Evolutionary conservation across 768 basidiomycete genomes (phyloP).

Genomic region (Phlebiopsis flavidoalba): DNA sequence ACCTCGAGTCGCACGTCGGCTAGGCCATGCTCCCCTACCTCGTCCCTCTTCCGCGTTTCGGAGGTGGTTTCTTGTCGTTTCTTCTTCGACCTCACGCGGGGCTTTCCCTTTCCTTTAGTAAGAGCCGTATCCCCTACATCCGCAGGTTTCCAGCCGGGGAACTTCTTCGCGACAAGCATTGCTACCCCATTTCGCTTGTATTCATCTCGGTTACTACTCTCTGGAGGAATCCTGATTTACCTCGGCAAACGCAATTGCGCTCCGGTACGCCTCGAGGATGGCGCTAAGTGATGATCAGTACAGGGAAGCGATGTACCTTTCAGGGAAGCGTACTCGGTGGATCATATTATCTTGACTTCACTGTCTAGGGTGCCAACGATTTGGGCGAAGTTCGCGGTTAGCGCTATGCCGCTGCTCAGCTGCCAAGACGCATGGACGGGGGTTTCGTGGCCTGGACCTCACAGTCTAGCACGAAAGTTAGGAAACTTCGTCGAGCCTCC

Average conservation of each 20-base stretch:
- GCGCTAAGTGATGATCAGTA: conserved; percentile 38
- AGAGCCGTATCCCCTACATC: conserved; percentile 14
- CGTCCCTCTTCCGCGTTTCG: neutral
- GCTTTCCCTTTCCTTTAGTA: conserved; percentile 15
- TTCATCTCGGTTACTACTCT: conserved; percentile 72
- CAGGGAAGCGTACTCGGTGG: conserved; percentile 60
- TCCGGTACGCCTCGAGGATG: conserved; percentile 58
- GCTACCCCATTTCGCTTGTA: conserved; percentile 82
- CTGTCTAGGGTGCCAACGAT: conserved; percentile 77
- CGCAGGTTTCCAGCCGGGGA: conserved; percentile 51
- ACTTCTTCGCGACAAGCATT: conserved; percentile 68
- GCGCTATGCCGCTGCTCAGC: conserved; percentile 35
- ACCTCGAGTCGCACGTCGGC: neutral
- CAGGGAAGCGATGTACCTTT: conserved; percentile 7
- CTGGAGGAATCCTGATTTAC: conserved; percentile 42
- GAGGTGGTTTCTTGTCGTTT: neutral
- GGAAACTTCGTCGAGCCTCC: conserved; percentile 78
- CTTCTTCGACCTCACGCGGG: conserved; percentile 15
- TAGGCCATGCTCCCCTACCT: neutral
- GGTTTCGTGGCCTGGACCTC: neutral
- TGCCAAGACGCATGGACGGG: no score
- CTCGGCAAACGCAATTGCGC: conserved; percentile 57
- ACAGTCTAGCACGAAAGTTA: conserved; percentile 77
- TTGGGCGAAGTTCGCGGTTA: conserved; percentile 71
- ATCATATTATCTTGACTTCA: conserved; percentile 67